A percentile compares a stretch with the other conserved stretches of the same genome.
phyloP scores from a whole-genome alignment of 352 stramenopile species.

The Halophytophthora polymorphica region DNA sequence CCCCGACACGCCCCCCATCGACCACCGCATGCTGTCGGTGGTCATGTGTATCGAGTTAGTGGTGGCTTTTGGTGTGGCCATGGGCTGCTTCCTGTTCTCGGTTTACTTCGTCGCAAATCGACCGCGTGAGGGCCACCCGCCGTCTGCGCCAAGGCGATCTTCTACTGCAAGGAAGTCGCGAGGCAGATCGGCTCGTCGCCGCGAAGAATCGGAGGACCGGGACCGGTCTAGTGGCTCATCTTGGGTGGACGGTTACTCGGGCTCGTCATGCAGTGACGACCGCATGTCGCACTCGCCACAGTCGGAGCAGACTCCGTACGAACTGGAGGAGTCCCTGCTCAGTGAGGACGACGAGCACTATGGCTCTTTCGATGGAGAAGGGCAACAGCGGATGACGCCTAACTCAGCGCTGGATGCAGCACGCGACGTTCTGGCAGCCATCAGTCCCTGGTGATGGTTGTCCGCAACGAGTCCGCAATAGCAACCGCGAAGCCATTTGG shows the following conservation, averaged over 20 bases:
- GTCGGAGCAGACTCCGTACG: constrained; percentile 24
- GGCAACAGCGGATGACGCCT: constrained; percentile 12
- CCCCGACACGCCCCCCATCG: constrained; percentile 71
- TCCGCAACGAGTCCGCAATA: constrained; percentile 4
- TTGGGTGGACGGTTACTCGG: constrained; percentile 23
- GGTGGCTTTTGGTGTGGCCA: constrained; percentile 75
- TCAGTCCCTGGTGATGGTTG: constrained; percentile 68
- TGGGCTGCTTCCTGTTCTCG: constrained; percentile 82
- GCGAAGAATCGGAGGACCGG: constrained; percentile 20
- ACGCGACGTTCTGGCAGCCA: constrained; percentile 55
- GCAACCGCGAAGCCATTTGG: not conserved
- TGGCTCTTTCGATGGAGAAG: constrained; percentile 50
- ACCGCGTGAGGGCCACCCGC: constrained; percentile 36
- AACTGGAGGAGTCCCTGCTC: constrained; percentile 71
- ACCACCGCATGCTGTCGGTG: constrained; percentile 78
- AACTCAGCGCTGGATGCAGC: constrained; percentile 43
- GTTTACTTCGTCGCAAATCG: constrained; percentile 88
- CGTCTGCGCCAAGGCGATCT: constrained; percentile 17
- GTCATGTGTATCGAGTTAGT: constrained; percentile 87
- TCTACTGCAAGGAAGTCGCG: constrained; percentile 21
- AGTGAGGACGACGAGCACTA: constrained; percentile 70
- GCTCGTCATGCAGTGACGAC: constrained; percentile 29
- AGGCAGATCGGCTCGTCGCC: constrained; percentile 14
- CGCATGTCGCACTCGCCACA: constrained; percentile 22
- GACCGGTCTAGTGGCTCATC: constrained; percentile 18